Conservation (phyloP, 768 basidiomycete genomes). For the Naganishia onofrii region DNA sequence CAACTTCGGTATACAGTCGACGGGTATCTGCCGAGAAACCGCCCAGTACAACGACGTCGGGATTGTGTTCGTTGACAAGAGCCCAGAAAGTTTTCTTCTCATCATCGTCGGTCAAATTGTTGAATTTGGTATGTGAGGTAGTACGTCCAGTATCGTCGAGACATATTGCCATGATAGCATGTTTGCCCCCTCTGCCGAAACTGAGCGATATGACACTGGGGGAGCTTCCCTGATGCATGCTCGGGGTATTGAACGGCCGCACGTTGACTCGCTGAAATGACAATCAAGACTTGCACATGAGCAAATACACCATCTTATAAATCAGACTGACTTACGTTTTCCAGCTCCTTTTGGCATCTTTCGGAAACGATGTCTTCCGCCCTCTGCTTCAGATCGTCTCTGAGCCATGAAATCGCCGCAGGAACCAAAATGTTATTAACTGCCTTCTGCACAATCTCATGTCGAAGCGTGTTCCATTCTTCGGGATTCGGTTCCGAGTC, state of each 20-base stretch:
- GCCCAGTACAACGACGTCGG: constrained; percentile 82
- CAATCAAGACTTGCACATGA: background rate
- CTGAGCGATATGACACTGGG: constrained; percentile 83
- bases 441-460: constrained; percentile 72
- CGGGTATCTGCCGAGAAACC: constrained; percentile 78
- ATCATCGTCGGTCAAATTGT: constrained; percentile 74
- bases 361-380: constrained; percentile 78
- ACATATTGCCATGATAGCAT: constrained; percentile 79
- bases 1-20: constrained; percentile 43
- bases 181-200: constrained; percentile 92
- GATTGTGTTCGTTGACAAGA: constrained; percentile 74
- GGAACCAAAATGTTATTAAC: constrained; percentile 80
- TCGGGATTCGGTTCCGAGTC: constrained; percentile 57
- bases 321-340: constrained; percentile 59
- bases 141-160: constrained; percentile 83
- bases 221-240: constrained; percentile 68
- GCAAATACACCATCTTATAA: constrained; percentile 23
- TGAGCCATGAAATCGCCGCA: constrained; percentile 77
- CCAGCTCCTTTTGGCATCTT: constrained; percentile 66
- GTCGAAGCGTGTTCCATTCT: constrained; percentile 86
- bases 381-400: constrained; percentile 83
- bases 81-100: constrained; percentile 72
- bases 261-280: constrained; percentile 70
- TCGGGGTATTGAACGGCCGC: constrained; percentile 66
- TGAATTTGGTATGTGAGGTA: constrained; percentile 83